These are phyloP conservation scores for Dendrothele bispora DNA, from an alignment of 768 basidiomycete genomes.

Conservation along the genomic window DNA sequence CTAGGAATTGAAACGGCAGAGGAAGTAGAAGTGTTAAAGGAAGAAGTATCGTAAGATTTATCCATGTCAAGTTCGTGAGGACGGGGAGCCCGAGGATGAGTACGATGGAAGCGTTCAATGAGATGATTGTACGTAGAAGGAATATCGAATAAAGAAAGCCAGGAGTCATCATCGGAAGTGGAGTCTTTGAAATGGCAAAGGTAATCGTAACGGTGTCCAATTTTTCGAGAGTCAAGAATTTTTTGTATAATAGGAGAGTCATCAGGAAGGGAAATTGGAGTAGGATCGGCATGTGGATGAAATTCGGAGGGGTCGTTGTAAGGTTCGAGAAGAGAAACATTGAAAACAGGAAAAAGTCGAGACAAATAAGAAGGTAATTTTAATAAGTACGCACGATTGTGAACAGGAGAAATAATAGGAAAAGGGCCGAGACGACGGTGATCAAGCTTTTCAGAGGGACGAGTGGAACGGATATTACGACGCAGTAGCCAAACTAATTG, in stretches of 20 bases:
- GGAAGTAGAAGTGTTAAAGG: not conserved
- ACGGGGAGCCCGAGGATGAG: not conserved
- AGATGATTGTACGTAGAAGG: conserved; percentile 1
- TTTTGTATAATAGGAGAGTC: not conserved
- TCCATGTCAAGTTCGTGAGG: not conserved
- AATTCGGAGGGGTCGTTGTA: conserved; percentile 5
- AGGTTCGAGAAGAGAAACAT: conserved; percentile 19
- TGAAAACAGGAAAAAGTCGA: conserved; percentile 25
- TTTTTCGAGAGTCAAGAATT: conserved; percentile 6
- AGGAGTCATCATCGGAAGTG: conserved; percentile 4
- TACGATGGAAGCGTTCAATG: not conserved
- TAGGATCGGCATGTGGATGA: conserved; percentile 1
- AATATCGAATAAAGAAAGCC: conserved; percentile 8
- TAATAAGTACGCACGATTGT: conserved; percentile 14
- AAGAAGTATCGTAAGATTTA: conserved; percentile 1
- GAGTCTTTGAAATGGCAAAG: conserved; percentile 6
- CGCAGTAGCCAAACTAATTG: conserved; percentile 17
- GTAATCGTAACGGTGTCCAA: conserved; percentile 9
- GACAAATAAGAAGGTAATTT: conserved; percentile 18
- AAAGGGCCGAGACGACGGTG: conserved; percentile 17
- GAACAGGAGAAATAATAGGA: conserved; percentile 6
- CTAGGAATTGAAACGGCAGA: not conserved
- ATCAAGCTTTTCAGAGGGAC: conserved; percentile 25
- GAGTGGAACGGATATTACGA: conserved; percentile 21
- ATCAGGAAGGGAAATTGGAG: conserved; percentile 1